Base-by-base conservation (phyloP, 345 rosid genomes). In the Citropsis articulata region DNA sequence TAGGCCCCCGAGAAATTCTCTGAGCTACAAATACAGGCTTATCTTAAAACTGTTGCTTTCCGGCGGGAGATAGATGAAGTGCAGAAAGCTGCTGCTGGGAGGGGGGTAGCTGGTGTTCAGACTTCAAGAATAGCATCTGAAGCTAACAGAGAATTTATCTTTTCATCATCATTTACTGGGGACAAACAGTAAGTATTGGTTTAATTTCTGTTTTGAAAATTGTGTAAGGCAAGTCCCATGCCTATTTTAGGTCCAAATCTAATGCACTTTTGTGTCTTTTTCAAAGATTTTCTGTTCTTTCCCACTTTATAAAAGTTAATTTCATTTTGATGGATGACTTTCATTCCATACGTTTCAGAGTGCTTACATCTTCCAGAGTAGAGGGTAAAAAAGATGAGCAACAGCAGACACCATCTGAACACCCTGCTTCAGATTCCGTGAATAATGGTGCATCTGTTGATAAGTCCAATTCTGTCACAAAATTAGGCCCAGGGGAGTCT, bases 11-110 rank as follows among this genome's bases (percentile, higher is more conserved):
- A 89, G 81, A 92, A 90, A 42, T 94, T 96, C 77, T 96, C 98
- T 8, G 97, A 94, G 86, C 84, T 96, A 74, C 99, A 96, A 88
- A 90, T 96, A 85, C 89, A 91, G 84, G 88, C 99, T 77, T 96
- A 96, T 72, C 98, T 96, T 79, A 94, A 94, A 84, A 88, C 97
- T 64, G 97, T 94, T 78, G 93, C 98, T 85, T 92, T 94, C 82
- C 98, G 99, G 57, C 97, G 95, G 53, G 97, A 96, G 80, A 96
- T 96, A 83, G 87, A 92, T 80, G 92, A 92, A 84, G 98, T 92
- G 75, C 98, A 96, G 87, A 94, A 86, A 86, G 85, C 91, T 81
- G 95, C 99, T 68, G 89, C 92, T 84, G 98, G 97, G 79, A 88
- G 86, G 71, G 97, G 88, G 62, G 86, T 94, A 56, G 92, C 90